phyloP scores from a whole-genome alignment of 2,329 filamentous ascomycete species.

The Penicillium sp. region DNA sequence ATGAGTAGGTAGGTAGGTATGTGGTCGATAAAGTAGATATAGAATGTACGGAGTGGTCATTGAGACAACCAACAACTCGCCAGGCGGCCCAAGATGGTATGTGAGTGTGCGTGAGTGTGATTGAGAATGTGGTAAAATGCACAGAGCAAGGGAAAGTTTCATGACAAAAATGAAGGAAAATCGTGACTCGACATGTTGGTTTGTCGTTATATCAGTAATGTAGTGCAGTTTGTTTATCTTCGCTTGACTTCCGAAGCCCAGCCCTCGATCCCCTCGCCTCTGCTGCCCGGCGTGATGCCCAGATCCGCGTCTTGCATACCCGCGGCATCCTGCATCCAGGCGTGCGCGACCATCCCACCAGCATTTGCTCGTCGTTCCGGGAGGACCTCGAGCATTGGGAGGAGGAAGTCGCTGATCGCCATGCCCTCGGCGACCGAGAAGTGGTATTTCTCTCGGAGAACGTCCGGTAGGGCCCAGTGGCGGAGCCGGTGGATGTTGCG shows the following conservation, averaged over 20 bases:
- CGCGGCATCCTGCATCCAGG: constrained; percentile 81
- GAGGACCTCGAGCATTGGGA: constrained; percentile 87
- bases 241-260: constrained; percentile 91
- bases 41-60: constrained; percentile 36
- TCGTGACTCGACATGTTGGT: constrained; percentile 32
- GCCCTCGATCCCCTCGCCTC: constrained; percentile 90
- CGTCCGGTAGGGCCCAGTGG: constrained; percentile 93
- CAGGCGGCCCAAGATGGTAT: constrained; percentile 33
- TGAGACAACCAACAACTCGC: constrained; percentile 30
- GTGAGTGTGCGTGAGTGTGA: neutral
- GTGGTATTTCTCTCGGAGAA: constrained; percentile 95
- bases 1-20: neutral
- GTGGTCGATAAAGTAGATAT: constrained; percentile 16
- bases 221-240: constrained; percentile 54
- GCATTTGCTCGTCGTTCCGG: constrained; percentile 92
- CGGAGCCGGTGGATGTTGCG: constrained; percentile 96
- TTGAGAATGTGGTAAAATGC: constrained; percentile 25
- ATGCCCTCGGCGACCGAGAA: constrained; percentile 83
- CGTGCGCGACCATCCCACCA: constrained; percentile 88
- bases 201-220: constrained; percentile 18
- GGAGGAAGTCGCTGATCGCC: constrained; percentile 79
- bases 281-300: constrained; percentile 76
- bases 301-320: constrained; percentile 85
- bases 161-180: constrained; percentile 27
- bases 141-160: constrained; percentile 24